These are phyloP conservation scores for Hyphodiscus sp. DNA, from an alignment of 2,329 filamentous ascomycete genomes.

Conservation along the genomic window DNA sequence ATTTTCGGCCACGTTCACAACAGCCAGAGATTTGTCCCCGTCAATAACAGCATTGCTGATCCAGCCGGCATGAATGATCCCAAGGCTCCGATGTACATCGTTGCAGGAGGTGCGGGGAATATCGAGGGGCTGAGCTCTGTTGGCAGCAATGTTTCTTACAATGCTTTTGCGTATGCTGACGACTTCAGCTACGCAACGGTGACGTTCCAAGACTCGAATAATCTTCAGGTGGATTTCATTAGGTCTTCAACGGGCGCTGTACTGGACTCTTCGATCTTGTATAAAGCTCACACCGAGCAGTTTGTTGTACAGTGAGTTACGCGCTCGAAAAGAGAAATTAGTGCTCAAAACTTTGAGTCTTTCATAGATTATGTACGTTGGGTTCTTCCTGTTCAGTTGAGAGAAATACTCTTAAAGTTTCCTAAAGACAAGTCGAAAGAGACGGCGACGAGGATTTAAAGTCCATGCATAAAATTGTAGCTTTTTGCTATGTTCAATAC, in stretches of 20 bases:
- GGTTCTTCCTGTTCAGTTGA: no score
- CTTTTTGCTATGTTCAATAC: no score
- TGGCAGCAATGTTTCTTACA: slow-evolving; percentile 37
- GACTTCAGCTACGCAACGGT: slow-evolving; percentile 48
- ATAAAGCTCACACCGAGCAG: slow-evolving; percentile 39
- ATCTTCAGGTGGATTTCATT: slow-evolving; percentile 45
- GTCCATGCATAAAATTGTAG: no score
- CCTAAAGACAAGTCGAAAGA: no score
- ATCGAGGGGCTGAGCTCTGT: slow-evolving; percentile 32
- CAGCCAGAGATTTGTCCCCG: slow-evolving; percentile 34
- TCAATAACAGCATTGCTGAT: slow-evolving; percentile 14
- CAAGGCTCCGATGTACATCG: slow-evolving; percentile 27
- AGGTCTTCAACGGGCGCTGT: slow-evolving; percentile 41
- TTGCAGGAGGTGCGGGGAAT: slow-evolving; percentile 28
- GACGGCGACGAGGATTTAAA: no score
- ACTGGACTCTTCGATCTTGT: slow-evolving; percentile 41
- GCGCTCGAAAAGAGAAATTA: no score
- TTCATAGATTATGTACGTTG: no score
- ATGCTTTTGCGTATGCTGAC: slow-evolving; percentile 43
- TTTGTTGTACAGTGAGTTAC: slow-evolving; percentile 37
- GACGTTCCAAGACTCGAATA: slow-evolving; percentile 38
- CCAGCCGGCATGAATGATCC: slow-evolving; percentile 17
- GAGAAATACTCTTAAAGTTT: no score
- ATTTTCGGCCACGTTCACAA: slow-evolving; percentile 41
- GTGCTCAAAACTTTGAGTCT: no score